These are phyloP conservation scores for Coriaria nepalensis DNA, from an alignment of 306 rosid species.

Conservation along the genomic window DNA sequence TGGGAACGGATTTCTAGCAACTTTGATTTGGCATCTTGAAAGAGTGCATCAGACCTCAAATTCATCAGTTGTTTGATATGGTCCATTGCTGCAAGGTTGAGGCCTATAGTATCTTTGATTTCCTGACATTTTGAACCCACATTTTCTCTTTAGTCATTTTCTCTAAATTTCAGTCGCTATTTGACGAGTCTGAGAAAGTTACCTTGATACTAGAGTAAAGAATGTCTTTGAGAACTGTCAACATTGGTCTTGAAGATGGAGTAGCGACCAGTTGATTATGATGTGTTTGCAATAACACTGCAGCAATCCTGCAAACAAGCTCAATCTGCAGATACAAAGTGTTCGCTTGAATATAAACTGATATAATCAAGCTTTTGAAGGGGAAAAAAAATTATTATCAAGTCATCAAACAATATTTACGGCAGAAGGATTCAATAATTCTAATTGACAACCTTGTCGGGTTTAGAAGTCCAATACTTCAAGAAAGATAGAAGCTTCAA, in stretches of 20 bases:
- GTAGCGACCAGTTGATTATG: conserved; percentile 65
- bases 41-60: conserved; percentile 67
- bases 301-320: conserved; percentile 66
- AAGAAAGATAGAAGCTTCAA: conserved; percentile 65
- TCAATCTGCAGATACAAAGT: conserved; percentile 51
- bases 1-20: conserved; percentile 59
- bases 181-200: conserved; percentile 4
- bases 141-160: conserved; percentile 5
- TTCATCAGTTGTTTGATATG: conserved; percentile 84
- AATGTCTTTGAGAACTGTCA: conserved; percentile 49
- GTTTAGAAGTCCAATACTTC: conserved; percentile 72
- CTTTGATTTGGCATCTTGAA: conserved; percentile 63
- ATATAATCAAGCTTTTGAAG: neutral
- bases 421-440: neutral
- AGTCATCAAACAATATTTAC: neutral
- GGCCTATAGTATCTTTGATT: conserved; percentile 73
- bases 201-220: conserved; percentile 75
- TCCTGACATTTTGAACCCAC: conserved; percentile 38
- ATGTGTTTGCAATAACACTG: conserved; percentile 64
- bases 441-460: conserved; percentile 51
- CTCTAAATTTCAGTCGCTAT: too few relatives aligned
- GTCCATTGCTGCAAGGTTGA: conserved; percentile 95
- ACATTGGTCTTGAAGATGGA: conserved; percentile 56
- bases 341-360: neutral
- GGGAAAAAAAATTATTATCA: neutral